Conservation (phyloP, 148 eudicot genomes). For the Spergularia bocconei region DNA sequence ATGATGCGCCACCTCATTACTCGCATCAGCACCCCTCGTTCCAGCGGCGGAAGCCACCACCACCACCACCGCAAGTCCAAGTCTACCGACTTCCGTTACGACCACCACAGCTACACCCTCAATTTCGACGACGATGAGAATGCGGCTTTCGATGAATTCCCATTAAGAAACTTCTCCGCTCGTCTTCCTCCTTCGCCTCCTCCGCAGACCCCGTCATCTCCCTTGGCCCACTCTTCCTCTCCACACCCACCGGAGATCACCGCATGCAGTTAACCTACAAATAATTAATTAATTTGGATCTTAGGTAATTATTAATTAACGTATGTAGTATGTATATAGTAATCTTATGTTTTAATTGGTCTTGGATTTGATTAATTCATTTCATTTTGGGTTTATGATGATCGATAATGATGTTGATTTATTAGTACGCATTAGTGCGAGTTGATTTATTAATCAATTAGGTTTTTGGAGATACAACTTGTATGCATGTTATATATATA, state of each 20-base stretch:
- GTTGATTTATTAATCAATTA: too few species aligned
- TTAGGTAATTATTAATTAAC: too few species aligned
- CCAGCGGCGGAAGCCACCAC: too few species aligned
- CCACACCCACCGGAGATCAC: slow-evolving; percentile 11
- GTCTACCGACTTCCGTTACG: slow-evolving; percentile 48
- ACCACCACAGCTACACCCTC: slow-evolving; percentile 42
- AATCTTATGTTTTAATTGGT: too few species aligned
- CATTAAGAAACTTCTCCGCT: slow-evolving; percentile 34
- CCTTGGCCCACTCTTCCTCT: not conserved
- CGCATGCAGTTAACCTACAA: slow-evolving; percentile 27
- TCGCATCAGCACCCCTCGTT: slow-evolving; percentile 35
- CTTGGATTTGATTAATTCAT: too few species aligned
- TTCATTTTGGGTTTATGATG: too few species aligned
- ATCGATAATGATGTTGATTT: too few species aligned
- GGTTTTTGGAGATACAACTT: too few species aligned
- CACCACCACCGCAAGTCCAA: slow-evolving; percentile 24
- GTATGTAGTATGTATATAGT: too few species aligned
- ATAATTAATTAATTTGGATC: too few species aligned
- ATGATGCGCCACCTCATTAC: slow-evolving; percentile 33
- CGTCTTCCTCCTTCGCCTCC: slow-evolving; percentile 31
- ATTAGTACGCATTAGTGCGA: too few species aligned
- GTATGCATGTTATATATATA: too few species aligned
- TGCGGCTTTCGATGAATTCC: slow-evolving; percentile 20
- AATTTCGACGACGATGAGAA: slow-evolving; percentile 35
- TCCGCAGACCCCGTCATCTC: not conserved